Conservation (phyloP, 1,284 basidiomycete genomes). For the Boletus smithii region DNA sequence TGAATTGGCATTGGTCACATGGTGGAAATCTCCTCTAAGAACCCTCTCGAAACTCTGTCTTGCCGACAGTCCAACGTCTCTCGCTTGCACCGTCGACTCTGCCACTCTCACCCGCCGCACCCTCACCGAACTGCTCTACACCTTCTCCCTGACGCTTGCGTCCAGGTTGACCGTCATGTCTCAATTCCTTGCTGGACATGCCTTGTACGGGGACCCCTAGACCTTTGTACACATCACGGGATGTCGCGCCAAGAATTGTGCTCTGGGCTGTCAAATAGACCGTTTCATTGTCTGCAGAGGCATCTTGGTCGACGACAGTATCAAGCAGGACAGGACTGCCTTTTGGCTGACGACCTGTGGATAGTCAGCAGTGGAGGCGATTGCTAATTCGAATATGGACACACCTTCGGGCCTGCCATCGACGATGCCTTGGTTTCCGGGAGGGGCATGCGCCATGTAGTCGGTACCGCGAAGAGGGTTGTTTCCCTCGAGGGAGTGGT, state of each 20-base stretch:
- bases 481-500: slow-evolving; percentile 22
- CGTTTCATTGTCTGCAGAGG: slow-evolving; percentile 13
- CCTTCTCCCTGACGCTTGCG: slow-evolving; percentile 25
- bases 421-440: slow-evolving; percentile 27
- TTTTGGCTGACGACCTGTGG: slow-evolving; percentile 18
- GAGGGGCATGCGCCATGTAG: slow-evolving; percentile 19
- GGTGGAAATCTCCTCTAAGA: neutral
- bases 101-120: neutral
- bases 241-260: slow-evolving; percentile 26
- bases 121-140: slow-evolving; percentile 16
- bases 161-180: slow-evolving; percentile 26
- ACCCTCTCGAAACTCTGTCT: slow-evolving; percentile 5
- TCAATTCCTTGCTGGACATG: slow-evolving; percentile 30
- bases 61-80: slow-evolving; percentile 3
- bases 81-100: slow-evolving; percentile 7
- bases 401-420: slow-evolving; percentile 25
- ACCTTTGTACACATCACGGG: slow-evolving; percentile 25
- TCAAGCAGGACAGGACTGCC: slow-evolving; percentile 20
- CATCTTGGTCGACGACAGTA: slow-evolving; percentile 25
- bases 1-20: too few species aligned
- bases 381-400: neutral
- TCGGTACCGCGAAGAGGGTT: slow-evolving; percentile 14
- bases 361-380: neutral
- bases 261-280: neutral
- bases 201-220: slow-evolving; percentile 25